Percentiles rank a stretch among this genome's conserved stretches.
phyloP scores from a whole-genome alignment of 208 protist species.

The Naegleria lovaniensis region DNA sequence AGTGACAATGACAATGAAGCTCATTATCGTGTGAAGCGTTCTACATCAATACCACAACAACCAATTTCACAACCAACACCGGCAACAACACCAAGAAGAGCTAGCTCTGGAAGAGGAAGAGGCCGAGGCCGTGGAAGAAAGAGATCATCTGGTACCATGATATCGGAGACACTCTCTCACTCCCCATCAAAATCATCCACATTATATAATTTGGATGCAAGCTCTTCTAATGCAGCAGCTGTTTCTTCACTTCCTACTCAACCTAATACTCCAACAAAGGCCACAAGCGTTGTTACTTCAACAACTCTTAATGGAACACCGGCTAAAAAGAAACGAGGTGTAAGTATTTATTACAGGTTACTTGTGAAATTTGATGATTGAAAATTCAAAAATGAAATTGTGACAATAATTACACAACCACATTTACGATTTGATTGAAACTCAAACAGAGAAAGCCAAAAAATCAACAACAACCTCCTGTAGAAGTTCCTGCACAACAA shows the following conservation, averaged over 20 bases:
- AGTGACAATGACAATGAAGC: neutral
- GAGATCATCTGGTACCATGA: neutral
- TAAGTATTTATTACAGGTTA: neutral
- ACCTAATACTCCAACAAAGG: neutral
- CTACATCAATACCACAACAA: neutral
- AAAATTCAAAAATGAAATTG: too few relatives aligned
- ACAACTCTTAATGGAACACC: neutral
- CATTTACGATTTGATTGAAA: too few relatives aligned
- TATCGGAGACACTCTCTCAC: neutral
- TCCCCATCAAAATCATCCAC: neutral
- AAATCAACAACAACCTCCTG: neutral
- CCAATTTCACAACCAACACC: neutral
- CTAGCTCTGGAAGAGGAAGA: neutral
- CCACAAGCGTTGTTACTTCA: neutral
- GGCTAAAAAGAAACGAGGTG: neutral
- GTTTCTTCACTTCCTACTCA: neutral
- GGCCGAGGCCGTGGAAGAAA: neutral
- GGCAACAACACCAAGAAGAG: neutral
- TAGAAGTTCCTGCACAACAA: neutral
- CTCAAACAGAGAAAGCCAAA: neutral
- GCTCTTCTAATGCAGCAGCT: neutral
- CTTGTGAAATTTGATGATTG: too few relatives aligned
- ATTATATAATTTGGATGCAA: neutral
- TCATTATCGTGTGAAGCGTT: neutral
- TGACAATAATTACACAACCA: too few relatives aligned